Conservation (phyloP, 2,329 filamentous ascomycete species). For the Coleophoma crateriformis region DNA sequence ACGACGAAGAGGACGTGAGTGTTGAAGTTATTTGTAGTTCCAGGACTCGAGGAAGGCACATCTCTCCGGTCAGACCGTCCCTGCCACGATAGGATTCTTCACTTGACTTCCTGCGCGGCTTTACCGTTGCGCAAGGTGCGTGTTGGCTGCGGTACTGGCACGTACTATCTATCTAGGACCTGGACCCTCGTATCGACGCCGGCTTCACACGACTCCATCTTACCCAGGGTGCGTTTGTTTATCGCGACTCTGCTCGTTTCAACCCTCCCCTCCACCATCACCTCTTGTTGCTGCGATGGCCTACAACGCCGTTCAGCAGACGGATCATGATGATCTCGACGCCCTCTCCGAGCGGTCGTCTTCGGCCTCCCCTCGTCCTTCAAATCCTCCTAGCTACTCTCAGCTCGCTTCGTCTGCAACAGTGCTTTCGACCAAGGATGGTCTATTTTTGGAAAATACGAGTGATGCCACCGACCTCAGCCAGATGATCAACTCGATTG, state of each 20-base stretch:
- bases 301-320: neutral
- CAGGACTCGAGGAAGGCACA: no score
- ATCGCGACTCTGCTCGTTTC: neutral
- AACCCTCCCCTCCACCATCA: neutral
- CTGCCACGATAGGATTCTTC: no score
- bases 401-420: conserved; percentile 7
- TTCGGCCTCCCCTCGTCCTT: conserved; percentile 61
- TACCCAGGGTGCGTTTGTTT: neutral
- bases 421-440: conserved; percentile 6
- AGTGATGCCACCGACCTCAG: conserved; percentile 5
- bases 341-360: conserved; percentile 44
- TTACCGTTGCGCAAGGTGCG: no score
- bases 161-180: no score
- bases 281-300: neutral
- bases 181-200: no score
- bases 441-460: conserved; percentile 19
- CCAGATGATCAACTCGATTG: conserved; percentile 9
- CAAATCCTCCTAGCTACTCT: conserved; percentile 29
- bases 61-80: no score
- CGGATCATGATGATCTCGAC: neutral
- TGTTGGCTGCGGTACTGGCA: no score
- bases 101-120: no score
- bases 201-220: no score
- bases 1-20: no score
- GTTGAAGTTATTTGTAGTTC: no score